A percentile compares a stretch with the other conserved stretches of the same genome.
Conservation (phyloP, 768 basidiomycete species). For the Omphalotus guepiniiformis region DNA sequence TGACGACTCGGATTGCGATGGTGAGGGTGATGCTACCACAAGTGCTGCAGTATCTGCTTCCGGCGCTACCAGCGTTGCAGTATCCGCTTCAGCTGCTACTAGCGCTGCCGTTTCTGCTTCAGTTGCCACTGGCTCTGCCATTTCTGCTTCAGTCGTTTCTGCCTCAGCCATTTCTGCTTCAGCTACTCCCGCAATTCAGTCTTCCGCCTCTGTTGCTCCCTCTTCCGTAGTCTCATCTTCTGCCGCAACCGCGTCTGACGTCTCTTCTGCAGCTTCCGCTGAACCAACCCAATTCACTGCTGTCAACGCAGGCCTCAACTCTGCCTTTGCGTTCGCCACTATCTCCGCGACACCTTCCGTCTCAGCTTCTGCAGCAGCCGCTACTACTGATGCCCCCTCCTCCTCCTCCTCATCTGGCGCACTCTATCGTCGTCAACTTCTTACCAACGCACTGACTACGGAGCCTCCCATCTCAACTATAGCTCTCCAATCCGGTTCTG, state of each 20-base stretch:
- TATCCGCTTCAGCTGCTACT: background rate
- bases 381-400: background rate
- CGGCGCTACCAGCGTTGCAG: background rate
- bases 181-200: background rate
- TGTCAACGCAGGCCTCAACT: background rate
- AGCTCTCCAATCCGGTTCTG: too few relatives aligned
- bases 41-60: background rate
- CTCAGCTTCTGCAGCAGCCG: background rate
- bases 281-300: background rate
- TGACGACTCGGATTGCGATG: background rate
- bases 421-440: too few relatives aligned
- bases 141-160: background rate
- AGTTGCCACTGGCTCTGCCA: background rate
- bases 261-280: background rate
- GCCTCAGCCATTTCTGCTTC: background rate
- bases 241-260: background rate
- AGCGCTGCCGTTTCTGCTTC: background rate
- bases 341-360: too few relatives aligned
- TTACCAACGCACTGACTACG: too few relatives aligned
- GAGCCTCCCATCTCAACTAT: too few relatives aligned
- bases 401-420: background rate
- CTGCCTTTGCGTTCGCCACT: too few relatives aligned
- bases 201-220: background rate
- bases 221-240: slow-evolving; percentile 1
- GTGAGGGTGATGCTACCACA: background rate